phyloP scores from a whole-genome alignment of 2,329 filamentous ascomycete genomes.

The Monosporascus sp. region DNA sequence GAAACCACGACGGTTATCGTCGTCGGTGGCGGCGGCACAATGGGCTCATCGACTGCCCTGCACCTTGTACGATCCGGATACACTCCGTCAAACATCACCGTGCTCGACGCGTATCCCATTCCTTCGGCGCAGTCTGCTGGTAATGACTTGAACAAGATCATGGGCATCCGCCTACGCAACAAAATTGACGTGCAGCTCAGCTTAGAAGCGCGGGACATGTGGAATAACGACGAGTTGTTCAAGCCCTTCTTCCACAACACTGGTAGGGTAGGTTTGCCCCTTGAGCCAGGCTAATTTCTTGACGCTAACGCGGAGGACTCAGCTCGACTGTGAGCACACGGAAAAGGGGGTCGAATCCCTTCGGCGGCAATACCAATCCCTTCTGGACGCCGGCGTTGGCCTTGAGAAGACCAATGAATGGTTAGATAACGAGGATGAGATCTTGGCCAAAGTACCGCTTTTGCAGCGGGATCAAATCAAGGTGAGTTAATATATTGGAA shows the following conservation, averaged over 20 bases:
- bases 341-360: constrained; percentile 28
- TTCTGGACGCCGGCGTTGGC: constrained; percentile 21
- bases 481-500: constrained; percentile 12
- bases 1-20: constrained; percentile 28
- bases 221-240: constrained; percentile 38
- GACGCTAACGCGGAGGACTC: background rate
- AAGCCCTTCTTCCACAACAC: constrained; percentile 38
- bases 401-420: constrained; percentile 34
- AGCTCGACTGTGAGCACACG: constrained; percentile 29
- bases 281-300: constrained; percentile 8
- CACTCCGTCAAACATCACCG: constrained; percentile 36
- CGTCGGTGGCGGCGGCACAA: constrained; percentile 42
- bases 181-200: constrained; percentile 26
- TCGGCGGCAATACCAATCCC: constrained; percentile 27
- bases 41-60: constrained; percentile 40
- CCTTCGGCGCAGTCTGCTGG: constrained; percentile 41
- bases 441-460: constrained; percentile 33
- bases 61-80: constrained; percentile 39
- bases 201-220: constrained; percentile 30
- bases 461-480: constrained; percentile 34
- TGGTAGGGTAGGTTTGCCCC: constrained; percentile 29
- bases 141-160: constrained; percentile 42
- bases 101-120: constrained; percentile 40
- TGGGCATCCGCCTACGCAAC: constrained; percentile 31
- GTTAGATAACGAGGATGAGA: constrained; percentile 38